Percentiles rank a stretch among this genome's conserved stretches.
These are phyloP conservation scores for Dichotomopilus funicola DNA, from an alignment of 2,329 filamentous ascomycete genomes.

Conservation along the genomic window DNA sequence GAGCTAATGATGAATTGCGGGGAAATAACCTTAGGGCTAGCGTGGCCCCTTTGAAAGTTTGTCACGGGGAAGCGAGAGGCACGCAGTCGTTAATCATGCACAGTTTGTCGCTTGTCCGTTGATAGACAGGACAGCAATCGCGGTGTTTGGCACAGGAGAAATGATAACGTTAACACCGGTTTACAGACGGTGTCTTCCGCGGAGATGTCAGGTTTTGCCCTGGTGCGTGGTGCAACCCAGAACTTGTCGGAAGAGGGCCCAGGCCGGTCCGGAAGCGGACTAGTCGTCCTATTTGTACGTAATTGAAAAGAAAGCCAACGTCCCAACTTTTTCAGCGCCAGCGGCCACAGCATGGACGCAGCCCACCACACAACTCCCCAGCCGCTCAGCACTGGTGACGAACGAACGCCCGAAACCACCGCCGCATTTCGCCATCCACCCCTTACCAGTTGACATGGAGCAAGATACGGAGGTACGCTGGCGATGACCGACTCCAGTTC, in stretches of 20 bases:
- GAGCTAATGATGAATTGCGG: not conserved
- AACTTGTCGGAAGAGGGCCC: slow-evolving; percentile 13
- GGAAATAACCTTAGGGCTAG: not conserved
- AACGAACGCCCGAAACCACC: too few species aligned
- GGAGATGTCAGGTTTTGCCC: slow-evolving; percentile 21
- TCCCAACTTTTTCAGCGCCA: slow-evolving; percentile 4
- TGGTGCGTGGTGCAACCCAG: slow-evolving; percentile 16
- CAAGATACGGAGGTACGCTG: too few species aligned
- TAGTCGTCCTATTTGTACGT: slow-evolving; percentile 27
- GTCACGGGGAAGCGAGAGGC: not conserved
- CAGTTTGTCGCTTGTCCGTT: too few species aligned
- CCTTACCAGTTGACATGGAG: too few species aligned
- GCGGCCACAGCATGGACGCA: slow-evolving; percentile 1
- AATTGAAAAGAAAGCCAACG: slow-evolving; percentile 24
- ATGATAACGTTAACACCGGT: too few species aligned
- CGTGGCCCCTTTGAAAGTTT: not conserved
- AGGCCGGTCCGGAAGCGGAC: slow-evolving; percentile 15
- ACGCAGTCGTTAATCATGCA: not conserved
- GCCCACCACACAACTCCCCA: not conserved
- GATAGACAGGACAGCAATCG: too few species aligned
- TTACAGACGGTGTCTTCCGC: slow-evolving; percentile 15
- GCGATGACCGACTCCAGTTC: too few species aligned
- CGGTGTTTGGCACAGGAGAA: too few species aligned
- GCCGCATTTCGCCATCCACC: too few species aligned
- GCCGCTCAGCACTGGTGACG: too few species aligned